Base-by-base conservation (phyloP, 805 yeast genomes). In the Metschnikowia koreensis region DNA sequence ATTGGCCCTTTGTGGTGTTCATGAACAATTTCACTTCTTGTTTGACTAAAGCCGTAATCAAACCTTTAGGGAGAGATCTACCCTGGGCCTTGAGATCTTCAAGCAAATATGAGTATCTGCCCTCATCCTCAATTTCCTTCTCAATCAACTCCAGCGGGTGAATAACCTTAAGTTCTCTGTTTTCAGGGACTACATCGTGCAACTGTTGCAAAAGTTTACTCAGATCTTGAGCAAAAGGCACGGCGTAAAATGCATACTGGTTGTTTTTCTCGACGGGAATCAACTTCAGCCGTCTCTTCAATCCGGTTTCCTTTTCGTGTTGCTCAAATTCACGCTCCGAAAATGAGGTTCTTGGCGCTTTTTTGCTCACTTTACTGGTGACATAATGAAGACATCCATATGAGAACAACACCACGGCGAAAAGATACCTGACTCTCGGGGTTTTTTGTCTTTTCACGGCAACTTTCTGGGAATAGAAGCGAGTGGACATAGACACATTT, bases 61-160 rank as follows among this genome's bases (percentile, higher is more conserved):
- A 63, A 6, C 86, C 86, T 36, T 63, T 64, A 13, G 79, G 78
- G 13, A 65, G 60, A 13, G 67, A 64, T 48, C 66, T 67, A 12
- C 62, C 58, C 1, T 56, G 48, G 2, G 54, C 59, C 41, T 61
- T 61, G 50, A 74, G 62, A 16, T 81, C 82, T 45, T 76, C 79
- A 55, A 87, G 66, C 29, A 87, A 66, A 29, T 77, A 77, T 38
- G 81, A 75, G 62, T 77, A 87, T 52, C 69, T 74, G 17, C 80
- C 78, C 13, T 74, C 72, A 47, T 75, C 73, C 0, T 61, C 58
- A 47, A 79, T 70, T 58, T 81, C 85, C 10, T 63, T 57, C 36
- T 73, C 74, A 6, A 84, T 68, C 46, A 85, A 70, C 4, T 70
- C 68, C 33, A 63, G 64, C 7, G 89, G 82, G 53, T 84, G 83